Evolutionary conservation across 371 early-diverging fungal species (phyloP).

Genomic region (Mortierella sp.): DNA sequence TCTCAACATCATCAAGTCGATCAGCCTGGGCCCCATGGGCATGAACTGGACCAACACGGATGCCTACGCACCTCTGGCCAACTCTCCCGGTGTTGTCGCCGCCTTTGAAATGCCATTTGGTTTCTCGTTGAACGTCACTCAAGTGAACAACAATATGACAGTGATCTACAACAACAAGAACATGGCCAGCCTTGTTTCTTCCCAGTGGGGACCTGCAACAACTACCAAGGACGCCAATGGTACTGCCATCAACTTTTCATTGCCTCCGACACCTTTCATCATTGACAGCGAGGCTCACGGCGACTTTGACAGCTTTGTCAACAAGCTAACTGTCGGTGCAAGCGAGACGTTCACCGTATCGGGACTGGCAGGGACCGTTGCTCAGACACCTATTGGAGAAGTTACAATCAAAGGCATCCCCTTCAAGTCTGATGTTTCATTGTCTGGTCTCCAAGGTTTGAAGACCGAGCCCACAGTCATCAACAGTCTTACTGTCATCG

Average conservation of each 20-base stretch:
- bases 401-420: slow-evolving; percentile 63
- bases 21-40: slow-evolving; percentile 20
- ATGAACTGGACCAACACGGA: slow-evolving; percentile 21
- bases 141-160: slow-evolving; percentile 22
- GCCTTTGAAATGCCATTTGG: slow-evolving; percentile 37
- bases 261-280: slow-evolving; percentile 23
- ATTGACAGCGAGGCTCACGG: slow-evolving; percentile 21
- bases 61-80: slow-evolving; percentile 29
- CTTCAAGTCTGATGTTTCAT: slow-evolving; percentile 60
- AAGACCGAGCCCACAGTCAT: slow-evolving; percentile 63
- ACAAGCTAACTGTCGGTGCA: slow-evolving; percentile 22
- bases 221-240: slow-evolving; percentile 26
- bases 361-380: slow-evolving; percentile 27
- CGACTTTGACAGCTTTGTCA: slow-evolving; percentile 23
- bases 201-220: slow-evolving; percentile 36
- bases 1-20: slow-evolving; percentile 26
- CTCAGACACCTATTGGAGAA: slow-evolving; percentile 34
- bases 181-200: slow-evolving; percentile 29
- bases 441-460: slow-evolving; percentile 69
- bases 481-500: slow-evolving; percentile 65
- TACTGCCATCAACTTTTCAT: slow-evolving; percentile 29
- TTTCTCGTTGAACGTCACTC: slow-evolving; percentile 29
- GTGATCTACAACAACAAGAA: slow-evolving; percentile 18
- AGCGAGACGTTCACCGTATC: slow-evolving; percentile 11
- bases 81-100: slow-evolving; percentile 30